Evolutionary conservation across 2,329 filamentous ascomycete species (phyloP).

Genomic region (Polychaeton citri): DNA sequence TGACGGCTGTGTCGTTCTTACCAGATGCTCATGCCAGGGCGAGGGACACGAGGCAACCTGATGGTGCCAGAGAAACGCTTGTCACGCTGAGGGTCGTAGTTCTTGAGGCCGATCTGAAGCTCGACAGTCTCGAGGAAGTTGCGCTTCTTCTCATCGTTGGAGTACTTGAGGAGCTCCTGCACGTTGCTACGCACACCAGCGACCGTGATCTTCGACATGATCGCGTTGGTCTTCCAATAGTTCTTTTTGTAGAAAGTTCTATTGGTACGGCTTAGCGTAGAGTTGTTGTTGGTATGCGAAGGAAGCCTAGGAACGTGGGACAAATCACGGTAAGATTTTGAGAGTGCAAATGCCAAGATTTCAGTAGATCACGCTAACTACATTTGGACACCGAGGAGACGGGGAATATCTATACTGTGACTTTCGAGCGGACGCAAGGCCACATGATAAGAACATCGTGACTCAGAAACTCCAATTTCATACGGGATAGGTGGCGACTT

Average conservation of each 20-base stretch:
- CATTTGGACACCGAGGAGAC: neutral
- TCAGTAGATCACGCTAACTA: neutral
- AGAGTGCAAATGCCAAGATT: neutral
- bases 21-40: slow-evolving; percentile 82
- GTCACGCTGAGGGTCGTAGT: slow-evolving; percentile 97
- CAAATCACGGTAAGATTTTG: slow-evolving; percentile 2
- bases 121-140: slow-evolving; percentile 48
- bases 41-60: slow-evolving; percentile 82
- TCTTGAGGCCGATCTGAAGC: slow-evolving; percentile 80
- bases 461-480: too few relatives aligned
- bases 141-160: slow-evolving; percentile 27
- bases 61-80: slow-evolving; percentile 99
- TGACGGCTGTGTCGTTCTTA: slow-evolving; percentile 22
- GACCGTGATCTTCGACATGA: slow-evolving; percentile 69
- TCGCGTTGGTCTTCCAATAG: slow-evolving; percentile 41
- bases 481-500: too few relatives aligned
- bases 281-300: too few relatives aligned
- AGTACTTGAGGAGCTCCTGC: slow-evolving; percentile 88
- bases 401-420: too few relatives aligned
- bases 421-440: too few relatives aligned
- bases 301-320: neutral
- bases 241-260: slow-evolving; percentile 8
- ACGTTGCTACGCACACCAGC: slow-evolving; percentile 95
- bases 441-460: too few relatives aligned
- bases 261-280: slow-evolving; percentile 25